phyloP scores from a whole-genome alignment of 2,329 filamentous ascomycete species.

The Dissoconium aciculare region DNA sequence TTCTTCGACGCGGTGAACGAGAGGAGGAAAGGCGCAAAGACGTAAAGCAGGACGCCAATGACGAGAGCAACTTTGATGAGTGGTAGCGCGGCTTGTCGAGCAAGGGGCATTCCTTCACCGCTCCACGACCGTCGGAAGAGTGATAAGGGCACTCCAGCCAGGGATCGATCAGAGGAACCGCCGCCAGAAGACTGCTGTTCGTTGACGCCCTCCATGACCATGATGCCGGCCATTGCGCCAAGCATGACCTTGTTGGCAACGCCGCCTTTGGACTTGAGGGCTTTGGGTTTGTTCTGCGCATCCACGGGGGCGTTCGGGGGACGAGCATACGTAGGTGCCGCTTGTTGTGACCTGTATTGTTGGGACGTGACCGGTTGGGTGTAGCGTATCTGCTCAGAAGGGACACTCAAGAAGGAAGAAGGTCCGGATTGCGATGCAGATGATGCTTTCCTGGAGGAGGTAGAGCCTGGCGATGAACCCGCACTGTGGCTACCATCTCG shows the following conservation, averaged over 20 bases:
- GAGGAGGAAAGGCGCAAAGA: slow-evolving; percentile 40
- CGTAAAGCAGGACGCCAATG: slow-evolving; percentile 40
- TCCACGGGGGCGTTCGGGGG: slow-evolving; percentile 20
- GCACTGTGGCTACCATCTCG: slow-evolving; percentile 14
- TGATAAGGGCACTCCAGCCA: slow-evolving; percentile 29
- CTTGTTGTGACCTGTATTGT: slow-evolving; percentile 23
- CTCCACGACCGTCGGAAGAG: slow-evolving; percentile 20
- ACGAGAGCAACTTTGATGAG: slow-evolving; percentile 38
- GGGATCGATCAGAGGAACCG: slow-evolving; percentile 26
- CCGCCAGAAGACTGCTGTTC: slow-evolving; percentile 44
- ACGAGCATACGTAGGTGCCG: slow-evolving; percentile 20
- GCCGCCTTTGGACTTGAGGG: slow-evolving; percentile 30
- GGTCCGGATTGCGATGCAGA: slow-evolving; percentile 14
- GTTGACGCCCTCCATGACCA: slow-evolving; percentile 74
- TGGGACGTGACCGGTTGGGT: slow-evolving; percentile 15
- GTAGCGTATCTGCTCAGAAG: slow-evolving; percentile 14
- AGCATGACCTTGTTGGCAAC: slow-evolving; percentile 71
- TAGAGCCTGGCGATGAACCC: slow-evolving; percentile 8
- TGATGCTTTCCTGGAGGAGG: slow-evolving; percentile 16
- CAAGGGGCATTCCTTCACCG: slow-evolving; percentile 10
- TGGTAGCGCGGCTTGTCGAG: slow-evolving; percentile 23
- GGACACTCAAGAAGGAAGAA: slow-evolving; percentile 16
- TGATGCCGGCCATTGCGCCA: slow-evolving; percentile 76
- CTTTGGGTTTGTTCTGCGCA: slow-evolving; percentile 24
- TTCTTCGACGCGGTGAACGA: slow-evolving; percentile 42